Conservation (phyloP, 2,329 filamentous ascomycete species). For the Phaeophleospora eucalypticola region DNA sequence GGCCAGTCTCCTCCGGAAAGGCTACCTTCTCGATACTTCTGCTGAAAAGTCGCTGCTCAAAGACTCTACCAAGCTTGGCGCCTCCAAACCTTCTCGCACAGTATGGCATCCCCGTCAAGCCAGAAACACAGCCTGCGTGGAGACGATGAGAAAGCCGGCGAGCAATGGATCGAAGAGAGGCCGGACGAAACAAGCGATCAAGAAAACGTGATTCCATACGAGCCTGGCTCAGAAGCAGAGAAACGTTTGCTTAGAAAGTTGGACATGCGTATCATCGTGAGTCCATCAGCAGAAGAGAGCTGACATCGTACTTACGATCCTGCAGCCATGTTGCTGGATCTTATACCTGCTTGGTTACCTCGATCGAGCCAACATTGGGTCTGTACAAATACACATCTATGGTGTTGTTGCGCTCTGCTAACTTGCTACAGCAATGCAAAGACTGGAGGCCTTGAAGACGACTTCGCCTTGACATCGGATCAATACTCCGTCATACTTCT, state of each 20-base stretch:
- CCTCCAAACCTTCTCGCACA: no score
- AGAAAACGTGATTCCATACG: background rate
- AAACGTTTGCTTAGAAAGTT: constrained; percentile 2
- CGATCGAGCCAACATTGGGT: constrained; percentile 6
- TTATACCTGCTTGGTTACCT: constrained; percentile 4
- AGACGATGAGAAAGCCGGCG: background rate
- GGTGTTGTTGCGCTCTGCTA: no score
- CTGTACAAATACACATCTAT: no score
- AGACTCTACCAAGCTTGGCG: no score
- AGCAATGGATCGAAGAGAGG: background rate
- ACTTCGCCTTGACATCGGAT: constrained; percentile 43
- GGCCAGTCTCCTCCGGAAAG: no score
- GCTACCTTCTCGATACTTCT: no score
- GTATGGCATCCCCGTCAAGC: background rate
- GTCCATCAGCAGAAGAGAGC: background rate
- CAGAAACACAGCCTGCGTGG: background rate
- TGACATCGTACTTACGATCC: no score
- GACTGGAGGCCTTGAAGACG: constrained; percentile 45
- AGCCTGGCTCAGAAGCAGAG: constrained; percentile 5
- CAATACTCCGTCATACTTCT: constrained; percentile 24
- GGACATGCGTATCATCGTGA: constrained; percentile 5
- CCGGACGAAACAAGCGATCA: background rate
- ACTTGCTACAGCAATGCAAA: constrained; percentile 12
- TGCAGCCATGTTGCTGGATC: constrained; percentile 4
- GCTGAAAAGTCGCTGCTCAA: no score